Conservation (phyloP, 208 protist species). For the Wallacemonas collosoma region DNA sequence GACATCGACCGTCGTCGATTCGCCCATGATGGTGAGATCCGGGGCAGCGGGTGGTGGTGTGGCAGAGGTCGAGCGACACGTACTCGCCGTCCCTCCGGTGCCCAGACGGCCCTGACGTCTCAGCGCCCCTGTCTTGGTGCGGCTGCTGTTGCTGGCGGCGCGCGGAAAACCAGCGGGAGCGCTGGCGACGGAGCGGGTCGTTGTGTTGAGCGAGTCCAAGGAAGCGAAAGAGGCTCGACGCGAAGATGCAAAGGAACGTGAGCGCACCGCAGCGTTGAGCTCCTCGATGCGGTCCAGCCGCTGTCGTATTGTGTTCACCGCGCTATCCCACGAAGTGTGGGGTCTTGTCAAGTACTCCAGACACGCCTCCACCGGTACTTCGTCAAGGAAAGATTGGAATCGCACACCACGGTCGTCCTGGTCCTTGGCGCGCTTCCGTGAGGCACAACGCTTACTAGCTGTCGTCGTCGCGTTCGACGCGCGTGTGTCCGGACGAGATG, state of each 20-base stretch:
- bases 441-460: background rate
- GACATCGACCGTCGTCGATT: slow-evolving; percentile 7
- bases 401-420: slow-evolving; percentile 20
- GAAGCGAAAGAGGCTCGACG: slow-evolving; percentile 45
- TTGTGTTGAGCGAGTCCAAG: slow-evolving; percentile 17
- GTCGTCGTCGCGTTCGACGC: background rate
- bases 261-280: slow-evolving; percentile 40
- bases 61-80: background rate
- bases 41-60: background rate
- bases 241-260: slow-evolving; percentile 51
- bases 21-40: slow-evolving; percentile 9
- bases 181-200: slow-evolving; percentile 36
- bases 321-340: slow-evolving; percentile 88
- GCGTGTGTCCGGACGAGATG: background rate
- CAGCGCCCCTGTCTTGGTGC: slow-evolving; percentile 33
- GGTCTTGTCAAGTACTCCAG: slow-evolving; percentile 87
- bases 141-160: slow-evolving; percentile 32
- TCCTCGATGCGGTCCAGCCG: slow-evolving; percentile 45
- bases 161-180: slow-evolving; percentile 38
- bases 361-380: slow-evolving; percentile 72
- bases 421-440: slow-evolving; percentile 5
- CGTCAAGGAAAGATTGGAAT: slow-evolving; percentile 66
- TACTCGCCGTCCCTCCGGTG: background rate
- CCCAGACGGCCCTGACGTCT: slow-evolving; percentile 38
- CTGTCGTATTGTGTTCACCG: slow-evolving; percentile 34